Conservation (phyloP, 441 rosid species). For the Arabidopsis hybrid region DNA sequence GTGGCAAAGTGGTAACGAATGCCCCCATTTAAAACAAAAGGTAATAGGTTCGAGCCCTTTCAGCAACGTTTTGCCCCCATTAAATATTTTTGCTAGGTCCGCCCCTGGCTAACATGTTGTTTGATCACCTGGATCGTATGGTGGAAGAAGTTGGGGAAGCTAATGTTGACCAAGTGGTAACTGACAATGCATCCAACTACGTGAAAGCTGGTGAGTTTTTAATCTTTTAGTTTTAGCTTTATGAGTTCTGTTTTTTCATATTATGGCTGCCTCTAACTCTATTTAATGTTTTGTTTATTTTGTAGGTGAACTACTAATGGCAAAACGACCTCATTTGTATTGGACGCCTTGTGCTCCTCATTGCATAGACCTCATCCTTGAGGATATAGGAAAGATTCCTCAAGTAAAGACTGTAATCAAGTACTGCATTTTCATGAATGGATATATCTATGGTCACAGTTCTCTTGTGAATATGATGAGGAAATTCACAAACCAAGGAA, state of each 20-base stretch:
- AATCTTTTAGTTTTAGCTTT: background rate
- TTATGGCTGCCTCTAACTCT: no score
- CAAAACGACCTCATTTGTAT: background rate
- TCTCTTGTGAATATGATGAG: background rate
- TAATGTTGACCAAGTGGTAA: background rate
- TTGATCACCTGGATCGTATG: background rate
- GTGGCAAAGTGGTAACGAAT: no score
- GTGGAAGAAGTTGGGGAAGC: background rate
- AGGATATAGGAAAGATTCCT: background rate
- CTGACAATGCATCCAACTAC: background rate
- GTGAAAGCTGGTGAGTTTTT: background rate
- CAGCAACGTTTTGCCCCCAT: no score
- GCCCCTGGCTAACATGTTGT: no score
- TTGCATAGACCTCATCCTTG: conserved; percentile 8
- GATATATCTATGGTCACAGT: background rate
- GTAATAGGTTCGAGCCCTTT: no score
- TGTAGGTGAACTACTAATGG: background rate
- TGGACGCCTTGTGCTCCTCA: background rate
- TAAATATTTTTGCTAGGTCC: no score
- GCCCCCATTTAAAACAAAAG: no score
- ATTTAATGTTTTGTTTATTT: no score
- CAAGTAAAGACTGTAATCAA: background rate
- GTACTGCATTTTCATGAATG: background rate
- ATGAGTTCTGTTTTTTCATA: no score
- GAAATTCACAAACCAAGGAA: background rate